phyloP scores from a whole-genome alignment of 495 filamentous ascomycete species.

The Penicillium pancosmium region DNA sequence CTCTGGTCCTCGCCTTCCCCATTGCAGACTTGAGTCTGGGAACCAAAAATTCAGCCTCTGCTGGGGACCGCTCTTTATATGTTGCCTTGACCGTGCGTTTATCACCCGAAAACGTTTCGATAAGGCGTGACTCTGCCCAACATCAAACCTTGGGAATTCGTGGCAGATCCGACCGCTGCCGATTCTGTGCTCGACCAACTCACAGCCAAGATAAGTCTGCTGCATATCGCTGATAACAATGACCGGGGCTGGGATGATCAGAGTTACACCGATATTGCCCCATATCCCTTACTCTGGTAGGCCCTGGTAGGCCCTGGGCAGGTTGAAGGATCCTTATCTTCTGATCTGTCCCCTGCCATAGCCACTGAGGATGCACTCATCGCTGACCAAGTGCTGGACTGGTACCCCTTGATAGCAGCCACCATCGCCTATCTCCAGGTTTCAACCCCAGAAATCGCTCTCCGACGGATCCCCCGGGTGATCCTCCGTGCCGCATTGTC shows the following conservation, averaged over 20 bases:
- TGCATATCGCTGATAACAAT: constrained; percentile 5
- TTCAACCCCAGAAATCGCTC: constrained; percentile 20
- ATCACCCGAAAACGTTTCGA: constrained; percentile 22
- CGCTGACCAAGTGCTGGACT: background rate
- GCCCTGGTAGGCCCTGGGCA: background rate
- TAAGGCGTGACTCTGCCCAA: constrained; percentile 25
- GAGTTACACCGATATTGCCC: background rate
- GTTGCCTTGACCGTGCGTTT: constrained; percentile 14
- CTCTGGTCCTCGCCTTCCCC: too few species aligned
- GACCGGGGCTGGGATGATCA: background rate
- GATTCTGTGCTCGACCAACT: background rate
- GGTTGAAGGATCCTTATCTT: constrained; percentile 3
- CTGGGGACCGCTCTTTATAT: background rate
- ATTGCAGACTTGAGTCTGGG: background rate
- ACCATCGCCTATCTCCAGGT: constrained; percentile 27
- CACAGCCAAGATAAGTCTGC: constrained; percentile 14
- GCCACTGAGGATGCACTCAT: background rate
- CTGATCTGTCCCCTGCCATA: background rate
- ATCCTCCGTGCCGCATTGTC: constrained; percentile 6
- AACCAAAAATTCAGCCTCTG: background rate
- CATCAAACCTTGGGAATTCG: background rate
- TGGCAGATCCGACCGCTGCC: constrained; percentile 11
- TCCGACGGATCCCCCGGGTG: constrained; percentile 15
- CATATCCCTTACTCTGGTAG: background rate
- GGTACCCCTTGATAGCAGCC: constrained; percentile 9